A percentile compares a stretch with the other conserved stretches of the same genome.
Evolutionary conservation across 2,329 filamentous ascomycete genomes (phyloP).

Genomic region (Talaromyces marneffei): DNA sequence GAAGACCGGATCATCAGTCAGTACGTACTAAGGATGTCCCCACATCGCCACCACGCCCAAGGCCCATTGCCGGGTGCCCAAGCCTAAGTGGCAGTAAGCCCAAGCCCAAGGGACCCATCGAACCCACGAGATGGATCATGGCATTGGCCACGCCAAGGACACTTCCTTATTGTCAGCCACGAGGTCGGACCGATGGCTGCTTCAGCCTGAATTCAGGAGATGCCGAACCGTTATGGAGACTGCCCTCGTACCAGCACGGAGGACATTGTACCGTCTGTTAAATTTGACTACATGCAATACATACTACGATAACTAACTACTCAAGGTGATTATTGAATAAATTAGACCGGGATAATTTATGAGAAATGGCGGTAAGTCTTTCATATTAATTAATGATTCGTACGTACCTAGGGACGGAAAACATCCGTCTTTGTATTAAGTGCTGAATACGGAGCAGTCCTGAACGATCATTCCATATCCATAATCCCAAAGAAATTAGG

Average conservation of each 20-base stretch:
- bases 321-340: neutral
- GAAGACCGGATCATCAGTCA: neutral
- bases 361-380: neutral
- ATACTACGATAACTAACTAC: neutral
- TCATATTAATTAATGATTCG: neutral
- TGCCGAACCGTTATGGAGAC: constrained; percentile 5
- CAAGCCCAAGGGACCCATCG: neutral
- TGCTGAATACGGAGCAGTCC: neutral
- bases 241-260: neutral
- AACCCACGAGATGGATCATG: neutral
- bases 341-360: neutral
- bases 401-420: neutral
- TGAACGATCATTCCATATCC: neutral
- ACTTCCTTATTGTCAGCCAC: constrained; percentile 1
- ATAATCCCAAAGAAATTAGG: neutral
- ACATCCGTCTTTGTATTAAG: neutral
- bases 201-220: neutral
- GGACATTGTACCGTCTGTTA: neutral
- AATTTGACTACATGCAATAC: neutral
- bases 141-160: constrained; percentile 1
- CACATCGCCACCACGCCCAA: constrained; percentile 8
- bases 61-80: neutral
- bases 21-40: neutral
- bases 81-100: neutral
- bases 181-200: constrained; percentile 9